Percentiles rank a stretch among this genome's conserved stretches.
These are phyloP conservation scores for Neurospora sp. DNA, from an alignment of 495 filamentous ascomycete genomes.

Conservation along the genomic window DNA sequence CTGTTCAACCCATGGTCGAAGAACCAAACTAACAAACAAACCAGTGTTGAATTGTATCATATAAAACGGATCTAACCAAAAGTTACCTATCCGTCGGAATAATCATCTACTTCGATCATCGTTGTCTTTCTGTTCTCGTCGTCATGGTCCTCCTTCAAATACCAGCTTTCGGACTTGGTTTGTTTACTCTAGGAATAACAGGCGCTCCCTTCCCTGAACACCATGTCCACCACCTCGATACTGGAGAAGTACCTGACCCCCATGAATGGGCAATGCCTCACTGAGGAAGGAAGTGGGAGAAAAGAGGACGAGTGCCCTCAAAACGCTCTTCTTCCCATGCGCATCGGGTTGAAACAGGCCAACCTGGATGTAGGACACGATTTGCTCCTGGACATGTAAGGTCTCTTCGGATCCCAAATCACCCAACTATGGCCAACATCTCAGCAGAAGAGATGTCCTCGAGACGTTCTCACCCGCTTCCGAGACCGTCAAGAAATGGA, in stretches of 20 bases:
- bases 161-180: no score
- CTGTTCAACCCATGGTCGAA: no score
- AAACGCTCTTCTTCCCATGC: conserved; percentile 17
- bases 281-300: conserved; percentile 14
- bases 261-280: conserved; percentile 25
- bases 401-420: conserved; percentile 45
- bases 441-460: conserved; percentile 37
- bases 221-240: not conserved
- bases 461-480: conserved; percentile 41
- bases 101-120: no score
- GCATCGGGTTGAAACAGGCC: conserved; percentile 22
- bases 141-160: no score
- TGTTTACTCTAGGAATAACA: no score
- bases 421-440: conserved; percentile 44
- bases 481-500: conserved; percentile 38
- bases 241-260: conserved; percentile 10
- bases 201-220: no score
- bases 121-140: no score
- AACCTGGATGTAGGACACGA: conserved; percentile 21
- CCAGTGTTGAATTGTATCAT: no score
- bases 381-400: conserved; percentile 26
- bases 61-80: no score
- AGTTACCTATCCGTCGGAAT: no score
- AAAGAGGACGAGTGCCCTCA: conserved; percentile 9
- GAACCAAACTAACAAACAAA: no score